Base-by-base conservation (phyloP, 1,284 basidiomycete genomes). In the Trichosporon inkin region DNA sequence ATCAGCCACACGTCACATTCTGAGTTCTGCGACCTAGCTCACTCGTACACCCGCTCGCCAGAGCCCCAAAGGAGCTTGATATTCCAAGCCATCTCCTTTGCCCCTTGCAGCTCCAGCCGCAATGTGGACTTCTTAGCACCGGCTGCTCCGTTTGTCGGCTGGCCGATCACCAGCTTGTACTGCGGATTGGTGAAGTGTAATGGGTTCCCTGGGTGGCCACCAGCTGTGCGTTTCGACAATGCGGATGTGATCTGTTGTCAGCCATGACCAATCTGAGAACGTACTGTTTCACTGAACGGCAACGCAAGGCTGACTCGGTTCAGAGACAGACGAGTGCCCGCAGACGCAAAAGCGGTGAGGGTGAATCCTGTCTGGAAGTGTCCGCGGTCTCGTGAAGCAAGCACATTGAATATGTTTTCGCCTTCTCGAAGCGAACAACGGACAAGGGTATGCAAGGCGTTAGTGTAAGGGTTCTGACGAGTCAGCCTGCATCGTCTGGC, bases 111-210 rank as follows among this genome's bases (percentile, higher is more conserved):
- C 2, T 80, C 79, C 8, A 91, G 61, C 11, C 81, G 79, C 13
- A 87, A 69, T 7, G 76, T 73, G 0, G 82, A 78, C 66, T 83
- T 84, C 49, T 60, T 60, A 38, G 53, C 37, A 6, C 56, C 60
- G 37, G 55, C 28, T 2, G 53, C 10, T 8, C 22, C 41, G 7
- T 40, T 14, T 10, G 24, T 32, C 1, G 36, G n/a, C 20, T 35
- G 19, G 57, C 52, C 44, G 81, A 94, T 78, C 2, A 75, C 80
- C 4, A 97, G 78, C 53, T 82, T 81, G 74, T 89, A 97, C 72
- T 97, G 92, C 0, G 94, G 94, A 71, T 98, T 98, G 60, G 84
- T 78, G 84, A 94, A 88, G 77, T 90, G 96, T 0, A 88, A 87
- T 0, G 90, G 84, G 66, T 86, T 82, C 0, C 84, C 84, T 52